Conservation (phyloP, 768 basidiomycete species). For the Coprinopsis marcescibilis region DNA sequence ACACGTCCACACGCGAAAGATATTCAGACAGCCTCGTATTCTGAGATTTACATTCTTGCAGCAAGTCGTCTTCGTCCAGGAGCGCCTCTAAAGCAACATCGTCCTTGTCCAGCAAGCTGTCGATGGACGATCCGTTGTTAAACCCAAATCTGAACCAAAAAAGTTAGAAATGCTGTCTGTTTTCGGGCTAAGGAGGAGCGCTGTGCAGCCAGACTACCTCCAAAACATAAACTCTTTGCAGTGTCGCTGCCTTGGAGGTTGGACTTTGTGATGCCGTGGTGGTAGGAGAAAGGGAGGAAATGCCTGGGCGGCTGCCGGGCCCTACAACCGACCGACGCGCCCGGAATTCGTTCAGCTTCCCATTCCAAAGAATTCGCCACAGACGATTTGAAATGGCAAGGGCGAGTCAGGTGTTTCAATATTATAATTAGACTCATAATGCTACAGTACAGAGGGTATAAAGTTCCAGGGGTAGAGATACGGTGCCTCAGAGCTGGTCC, state of each 20-base stretch:
- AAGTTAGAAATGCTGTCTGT: too few species aligned
- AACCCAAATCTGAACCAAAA: slow-evolving; percentile 71
- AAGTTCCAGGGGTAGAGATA: too few species aligned
- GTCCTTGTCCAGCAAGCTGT: slow-evolving; percentile 86
- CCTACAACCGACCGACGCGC: too few species aligned
- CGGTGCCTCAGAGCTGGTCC: too few species aligned
- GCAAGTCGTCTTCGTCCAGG: slow-evolving; percentile 87
- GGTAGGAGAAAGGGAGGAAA: background rate
- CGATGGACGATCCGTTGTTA: slow-evolving; percentile 83
- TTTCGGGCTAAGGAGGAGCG: too few species aligned
- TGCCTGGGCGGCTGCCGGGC: background rate
- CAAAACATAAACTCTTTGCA: slow-evolving; percentile 11
- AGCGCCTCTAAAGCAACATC: slow-evolving; percentile 86
- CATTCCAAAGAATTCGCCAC: too few species aligned
- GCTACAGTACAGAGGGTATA: too few species aligned
- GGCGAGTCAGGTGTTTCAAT: too few species aligned
- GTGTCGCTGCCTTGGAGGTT: background rate
- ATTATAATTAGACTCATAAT: too few species aligned
- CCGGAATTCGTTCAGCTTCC: too few species aligned
- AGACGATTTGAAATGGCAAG: too few species aligned
- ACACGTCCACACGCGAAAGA: slow-evolving; percentile 74
- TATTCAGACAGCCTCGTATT: slow-evolving; percentile 87
- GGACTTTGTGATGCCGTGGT: background rate
- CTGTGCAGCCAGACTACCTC: slow-evolving; percentile 9
- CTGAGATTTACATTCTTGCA: slow-evolving; percentile 93